These are phyloP conservation scores for Crucihimalaya himalaica DNA, from an alignment of 345 rosid genomes.

Conservation along the genomic window DNA sequence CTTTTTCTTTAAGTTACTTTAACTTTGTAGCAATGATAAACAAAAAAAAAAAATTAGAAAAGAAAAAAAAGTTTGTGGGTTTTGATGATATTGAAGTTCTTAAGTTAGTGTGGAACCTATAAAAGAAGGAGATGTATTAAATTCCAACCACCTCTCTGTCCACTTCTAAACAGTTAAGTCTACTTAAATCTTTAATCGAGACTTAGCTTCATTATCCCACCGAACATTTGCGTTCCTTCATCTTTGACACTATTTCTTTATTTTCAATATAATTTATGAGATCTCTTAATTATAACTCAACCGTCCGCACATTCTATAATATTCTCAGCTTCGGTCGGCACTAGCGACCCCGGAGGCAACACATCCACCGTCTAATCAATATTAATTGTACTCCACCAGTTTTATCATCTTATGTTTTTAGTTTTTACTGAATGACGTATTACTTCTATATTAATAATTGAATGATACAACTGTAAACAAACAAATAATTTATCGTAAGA, in stretches of 20 bases:
- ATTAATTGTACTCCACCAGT: not conserved
- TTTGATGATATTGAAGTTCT: constrained; percentile 24
- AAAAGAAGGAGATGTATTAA: constrained; percentile 32
- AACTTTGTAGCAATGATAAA: not conserved
- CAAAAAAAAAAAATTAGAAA: not conserved
- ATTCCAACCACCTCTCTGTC: constrained; percentile 42
- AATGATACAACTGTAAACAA: not conserved
- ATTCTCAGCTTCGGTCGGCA: constrained; percentile 24
- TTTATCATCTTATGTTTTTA: not conserved
- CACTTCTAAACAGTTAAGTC: constrained; percentile 30
- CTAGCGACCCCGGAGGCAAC: constrained; percentile 5
- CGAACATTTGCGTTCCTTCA: constrained; percentile 10
- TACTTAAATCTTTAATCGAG: constrained; percentile 22
- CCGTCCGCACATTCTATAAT: constrained; percentile 27
- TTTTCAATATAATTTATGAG: constrained; percentile 5
- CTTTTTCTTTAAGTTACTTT: not conserved
- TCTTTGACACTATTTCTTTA: constrained; percentile 16
- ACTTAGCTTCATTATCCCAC: constrained; percentile 36
- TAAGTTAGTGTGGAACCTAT: constrained; percentile 29
- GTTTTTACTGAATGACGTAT: not conserved
- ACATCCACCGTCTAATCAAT: constrained; percentile 2
- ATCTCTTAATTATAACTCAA: constrained; percentile 30
- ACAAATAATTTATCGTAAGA: not conserved
- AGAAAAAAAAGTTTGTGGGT: not conserved
- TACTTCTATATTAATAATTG: not conserved